Percentiles rank a stretch among this genome's conserved stretches.
Conservation (phyloP, 352 stramenopile genomes). For the Phytopythium kandeliae region DNA sequence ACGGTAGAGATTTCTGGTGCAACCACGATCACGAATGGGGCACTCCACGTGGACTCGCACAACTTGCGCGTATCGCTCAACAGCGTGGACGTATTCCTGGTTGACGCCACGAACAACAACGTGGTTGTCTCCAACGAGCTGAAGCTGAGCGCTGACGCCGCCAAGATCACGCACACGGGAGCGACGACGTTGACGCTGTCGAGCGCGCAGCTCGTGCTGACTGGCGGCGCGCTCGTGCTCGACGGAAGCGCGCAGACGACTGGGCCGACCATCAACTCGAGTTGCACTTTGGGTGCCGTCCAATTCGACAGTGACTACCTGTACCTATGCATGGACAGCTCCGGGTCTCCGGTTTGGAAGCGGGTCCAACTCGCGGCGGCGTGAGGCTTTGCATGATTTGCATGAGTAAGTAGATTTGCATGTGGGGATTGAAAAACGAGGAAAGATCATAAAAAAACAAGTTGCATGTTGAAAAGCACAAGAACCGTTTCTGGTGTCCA, state of each 20-base stretch:
- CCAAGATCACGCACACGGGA: constrained; percentile 5
- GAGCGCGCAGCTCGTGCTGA: constrained; percentile 15
- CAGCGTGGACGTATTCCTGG: constrained; percentile 23
- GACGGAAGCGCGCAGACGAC: neutral
- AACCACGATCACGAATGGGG: constrained; percentile 36
- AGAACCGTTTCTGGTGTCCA: too few species aligned
- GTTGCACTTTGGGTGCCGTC: constrained; percentile 13
- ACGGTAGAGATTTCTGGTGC: constrained; percentile 35
- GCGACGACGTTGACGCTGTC: constrained; percentile 17
- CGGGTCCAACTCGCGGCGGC: constrained; percentile 7
- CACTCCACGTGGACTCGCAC: constrained; percentile 41
- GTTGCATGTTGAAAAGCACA: too few species aligned
- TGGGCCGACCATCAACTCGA: constrained; percentile 2
- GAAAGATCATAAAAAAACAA: too few species aligned
- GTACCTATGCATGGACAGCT: constrained; percentile 16
- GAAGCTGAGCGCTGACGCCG: neutral
- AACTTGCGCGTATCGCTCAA: constrained; percentile 30
- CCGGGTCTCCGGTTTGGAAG: constrained; percentile 13
- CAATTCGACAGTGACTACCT: constrained; percentile 16
- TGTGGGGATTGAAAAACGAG: constrained; percentile 2
- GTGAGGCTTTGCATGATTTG: constrained; percentile 3
- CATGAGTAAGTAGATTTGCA: constrained; percentile 5
- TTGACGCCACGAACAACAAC: constrained; percentile 9
- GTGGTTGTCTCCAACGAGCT: neutral
- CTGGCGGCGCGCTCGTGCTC: constrained; percentile 4